Percentiles rank a stretch among this genome's conserved stretches.
These are phyloP conservation scores for Boletus rubroflammeus DNA, from an alignment of 768 basidiomycete genomes.

Conservation along the genomic window DNA sequence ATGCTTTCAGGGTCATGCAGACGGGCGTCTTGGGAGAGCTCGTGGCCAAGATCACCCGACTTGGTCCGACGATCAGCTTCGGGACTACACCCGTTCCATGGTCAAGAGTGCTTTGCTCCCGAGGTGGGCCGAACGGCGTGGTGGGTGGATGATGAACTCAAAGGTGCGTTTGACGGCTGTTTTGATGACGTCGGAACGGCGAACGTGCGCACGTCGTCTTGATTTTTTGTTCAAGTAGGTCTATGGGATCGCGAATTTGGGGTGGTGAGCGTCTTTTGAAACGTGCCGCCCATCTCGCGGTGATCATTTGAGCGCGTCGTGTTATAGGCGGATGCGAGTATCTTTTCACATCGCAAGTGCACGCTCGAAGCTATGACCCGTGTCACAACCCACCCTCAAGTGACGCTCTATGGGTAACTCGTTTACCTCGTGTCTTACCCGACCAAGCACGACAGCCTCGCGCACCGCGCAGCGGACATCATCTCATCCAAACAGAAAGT, in stretches of 20 bases:
- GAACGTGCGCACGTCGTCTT: background rate
- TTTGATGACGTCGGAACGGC: background rate
- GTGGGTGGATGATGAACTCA: conserved; percentile 15
- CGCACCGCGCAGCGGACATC: conserved; percentile 6
- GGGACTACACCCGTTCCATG: conserved; percentile 10
- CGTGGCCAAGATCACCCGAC: conserved; percentile 11
- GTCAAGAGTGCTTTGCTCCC: conserved; percentile 13
- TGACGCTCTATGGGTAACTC: conserved; percentile 16
- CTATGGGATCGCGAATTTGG: conserved; percentile 15
- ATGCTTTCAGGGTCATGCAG: conserved; percentile 11
- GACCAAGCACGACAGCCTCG: background rate
- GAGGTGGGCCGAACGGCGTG: conserved; percentile 11
- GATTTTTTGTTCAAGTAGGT: background rate
- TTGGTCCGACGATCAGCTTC: conserved; percentile 13
- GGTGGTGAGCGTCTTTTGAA: conserved; percentile 6
- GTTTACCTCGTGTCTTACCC: background rate
- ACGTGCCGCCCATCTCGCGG: background rate
- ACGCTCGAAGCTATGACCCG: too few relatives aligned
- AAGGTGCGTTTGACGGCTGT: background rate
- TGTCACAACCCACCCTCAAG: conserved; percentile 12
- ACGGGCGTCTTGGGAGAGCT: conserved; percentile 13
- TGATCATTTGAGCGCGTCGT: background rate
- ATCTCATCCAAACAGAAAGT: background rate
- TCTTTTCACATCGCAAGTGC: conserved; percentile 16
- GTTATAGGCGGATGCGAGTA: conserved; percentile 16